Percentiles rank a stretch among this genome's conserved stretches.
phyloP scores from a whole-genome alignment of 768 basidiomycete species.

The Phlegmacium glaucopus region DNA sequence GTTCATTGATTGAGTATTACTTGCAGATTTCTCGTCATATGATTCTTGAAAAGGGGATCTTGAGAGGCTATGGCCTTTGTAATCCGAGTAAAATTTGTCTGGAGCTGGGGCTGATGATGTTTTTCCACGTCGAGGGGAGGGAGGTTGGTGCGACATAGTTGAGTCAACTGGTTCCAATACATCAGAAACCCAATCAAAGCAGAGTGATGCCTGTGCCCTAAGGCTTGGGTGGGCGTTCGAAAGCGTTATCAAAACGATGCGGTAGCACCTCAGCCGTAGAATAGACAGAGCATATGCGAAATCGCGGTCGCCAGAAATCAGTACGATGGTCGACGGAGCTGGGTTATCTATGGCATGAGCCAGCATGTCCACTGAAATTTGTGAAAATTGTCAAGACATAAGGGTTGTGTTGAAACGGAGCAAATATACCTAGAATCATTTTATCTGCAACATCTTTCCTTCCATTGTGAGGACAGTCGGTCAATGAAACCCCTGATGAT shows the following conservation, averaged over 20 bases:
- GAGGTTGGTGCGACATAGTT: not conserved
- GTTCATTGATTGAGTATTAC: no score
- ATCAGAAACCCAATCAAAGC: conserved; percentile 43
- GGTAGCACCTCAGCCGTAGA: conserved; percentile 35
- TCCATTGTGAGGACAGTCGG: conserved; percentile 35
- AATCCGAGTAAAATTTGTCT: not conserved
- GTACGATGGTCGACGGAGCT: conserved; percentile 39
- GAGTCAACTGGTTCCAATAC: conserved; percentile 22
- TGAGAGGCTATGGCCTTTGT: no score
- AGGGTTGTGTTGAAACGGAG: not conserved
- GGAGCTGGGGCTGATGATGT: not conserved
- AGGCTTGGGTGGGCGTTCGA: conserved; percentile 33
- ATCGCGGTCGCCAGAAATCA: conserved; percentile 45
- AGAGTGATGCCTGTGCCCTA: conserved; percentile 43
- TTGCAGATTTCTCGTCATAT: no score
- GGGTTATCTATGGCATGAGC: conserved; percentile 38
- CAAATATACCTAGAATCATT: conserved; percentile 44
- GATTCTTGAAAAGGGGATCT: no score
- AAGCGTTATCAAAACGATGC: conserved; percentile 38
- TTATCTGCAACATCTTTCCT: conserved; percentile 42
- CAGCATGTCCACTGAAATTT: conserved; percentile 22
- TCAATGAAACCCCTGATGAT: conserved; percentile 42
- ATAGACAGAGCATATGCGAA: conserved; percentile 42
- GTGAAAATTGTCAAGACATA: not conserved
- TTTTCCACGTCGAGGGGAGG: not conserved